These are phyloP conservation scores for Boletus coffeatus DNA, from an alignment of 1,284 basidiomycete genomes.

Conservation along the genomic window DNA sequence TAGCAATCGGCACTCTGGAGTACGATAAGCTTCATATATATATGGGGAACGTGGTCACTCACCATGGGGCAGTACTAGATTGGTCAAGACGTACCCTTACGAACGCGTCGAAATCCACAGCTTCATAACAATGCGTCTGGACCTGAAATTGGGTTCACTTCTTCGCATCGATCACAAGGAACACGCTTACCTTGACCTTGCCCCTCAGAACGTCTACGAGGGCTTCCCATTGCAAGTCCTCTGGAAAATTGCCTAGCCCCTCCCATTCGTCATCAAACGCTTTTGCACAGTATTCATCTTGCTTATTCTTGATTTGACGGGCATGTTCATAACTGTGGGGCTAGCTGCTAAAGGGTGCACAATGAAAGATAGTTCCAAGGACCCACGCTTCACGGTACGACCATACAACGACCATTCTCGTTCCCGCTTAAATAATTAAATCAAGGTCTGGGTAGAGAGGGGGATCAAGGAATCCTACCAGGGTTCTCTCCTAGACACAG, in stretches of 20 bases:
- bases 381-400: slow-evolving; percentile 44
- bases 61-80: slow-evolving; percentile 42
- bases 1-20: slow-evolving; percentile 75
- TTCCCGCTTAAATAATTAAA: slow-evolving; percentile 16
- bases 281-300: slow-evolving; percentile 65
- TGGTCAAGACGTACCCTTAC: slow-evolving; percentile 45
- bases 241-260: slow-evolving; percentile 60
- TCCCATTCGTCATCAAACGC: slow-evolving; percentile 53
- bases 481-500: slow-evolving; percentile 23
- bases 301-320: slow-evolving; percentile 59
- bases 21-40: slow-evolving; percentile 10
- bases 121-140: slow-evolving; percentile 69
- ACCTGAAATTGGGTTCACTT: slow-evolving; percentile 14
- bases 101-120: slow-evolving; percentile 72
- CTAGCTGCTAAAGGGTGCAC: slow-evolving; percentile 18
- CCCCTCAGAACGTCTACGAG: slow-evolving; percentile 80
- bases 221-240: slow-evolving; percentile 75
- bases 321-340: slow-evolving; percentile 30
- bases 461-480: slow-evolving; percentile 8
- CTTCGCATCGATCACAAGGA: background rate
- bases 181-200: slow-evolving; percentile 54
- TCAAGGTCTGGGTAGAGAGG: background rate
- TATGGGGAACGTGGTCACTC: slow-evolving; percentile 17
- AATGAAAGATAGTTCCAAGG: background rate
- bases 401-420: slow-evolving; percentile 50